These are phyloP conservation scores for Bryoerythrophyllum caledonicum DNA, from an alignment of 225 moss, liverwort and hornwort genomes.

Conservation along the genomic window DNA sequence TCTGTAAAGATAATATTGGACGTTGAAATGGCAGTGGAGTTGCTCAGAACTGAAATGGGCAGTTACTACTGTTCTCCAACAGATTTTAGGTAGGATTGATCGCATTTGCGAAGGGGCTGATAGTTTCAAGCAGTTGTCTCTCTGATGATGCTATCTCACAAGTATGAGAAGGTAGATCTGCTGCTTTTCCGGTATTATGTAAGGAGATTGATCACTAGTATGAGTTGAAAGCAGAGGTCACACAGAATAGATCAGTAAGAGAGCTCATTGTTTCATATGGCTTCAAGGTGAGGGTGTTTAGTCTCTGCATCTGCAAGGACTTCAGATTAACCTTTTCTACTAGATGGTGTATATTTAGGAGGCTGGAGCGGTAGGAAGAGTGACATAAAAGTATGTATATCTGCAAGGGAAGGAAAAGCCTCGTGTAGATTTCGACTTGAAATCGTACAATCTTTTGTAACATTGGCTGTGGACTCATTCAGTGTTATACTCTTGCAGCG, in stretches of 20 bases:
- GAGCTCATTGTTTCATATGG: not conserved
- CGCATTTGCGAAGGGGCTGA: not conserved
- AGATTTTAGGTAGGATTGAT: not conserved
- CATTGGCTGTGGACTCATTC: not conserved
- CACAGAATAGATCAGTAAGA: not conserved
- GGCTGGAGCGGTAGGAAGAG: not conserved
- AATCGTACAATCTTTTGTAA: not conserved
- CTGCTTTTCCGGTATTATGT: slow-evolving; percentile 15
- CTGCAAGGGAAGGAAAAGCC: not conserved
- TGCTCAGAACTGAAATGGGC: slow-evolving; percentile 3
- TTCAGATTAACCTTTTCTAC: not conserved
- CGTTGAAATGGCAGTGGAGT: slow-evolving; percentile 6
- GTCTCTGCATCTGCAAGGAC: not conserved
- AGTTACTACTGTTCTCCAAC: not conserved
- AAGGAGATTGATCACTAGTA: not conserved
- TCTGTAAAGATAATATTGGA: not conserved
- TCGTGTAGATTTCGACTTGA: not conserved
- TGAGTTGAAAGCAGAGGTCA: not conserved
- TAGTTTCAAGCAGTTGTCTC: not conserved
- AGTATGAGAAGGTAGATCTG: slow-evolving; percentile 20
- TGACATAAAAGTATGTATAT: not conserved
- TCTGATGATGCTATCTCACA: not conserved
- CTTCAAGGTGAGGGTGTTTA: not conserved
- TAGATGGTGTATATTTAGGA: slow-evolving; percentile 2
- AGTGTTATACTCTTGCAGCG: too few species aligned